phyloP scores from a whole-genome alignment of 2,329 filamentous ascomycete species.

The Stachybotrys elegans region DNA sequence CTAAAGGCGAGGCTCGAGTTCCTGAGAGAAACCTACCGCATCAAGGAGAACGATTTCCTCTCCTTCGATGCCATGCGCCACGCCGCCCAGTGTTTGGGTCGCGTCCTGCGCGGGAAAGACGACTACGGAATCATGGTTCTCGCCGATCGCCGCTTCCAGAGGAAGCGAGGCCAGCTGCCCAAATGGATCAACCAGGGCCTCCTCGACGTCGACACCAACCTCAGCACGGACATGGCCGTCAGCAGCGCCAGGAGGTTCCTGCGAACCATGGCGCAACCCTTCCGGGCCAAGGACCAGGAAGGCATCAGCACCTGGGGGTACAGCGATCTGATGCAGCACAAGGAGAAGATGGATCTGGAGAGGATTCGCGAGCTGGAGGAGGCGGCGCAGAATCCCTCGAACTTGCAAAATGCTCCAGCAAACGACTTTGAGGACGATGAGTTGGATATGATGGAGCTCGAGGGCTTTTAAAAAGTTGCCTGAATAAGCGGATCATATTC shows the following conservation, averaged over 20 bases:
- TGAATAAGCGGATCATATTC: no score
- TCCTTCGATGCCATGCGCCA: conserved; percentile 99
- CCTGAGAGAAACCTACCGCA: conserved; percentile 92
- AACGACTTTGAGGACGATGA: conserved; percentile 50
- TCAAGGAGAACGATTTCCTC: conserved; percentile 93
- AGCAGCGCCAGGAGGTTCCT: conserved; percentile 86
- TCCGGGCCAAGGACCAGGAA: conserved; percentile 76
- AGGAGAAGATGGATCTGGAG: conserved; percentile 68
- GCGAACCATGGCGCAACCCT: conserved; percentile 86
- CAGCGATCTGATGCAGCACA: conserved; percentile 70
- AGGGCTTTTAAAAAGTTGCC: conserved; percentile 28
- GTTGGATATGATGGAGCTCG: conserved; percentile 50
- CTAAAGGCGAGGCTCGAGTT: conserved; percentile 94
- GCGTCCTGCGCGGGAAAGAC: conserved; percentile 91
- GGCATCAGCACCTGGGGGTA: conserved; percentile 91
- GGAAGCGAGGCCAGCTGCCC: conserved; percentile 83
- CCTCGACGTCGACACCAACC: conserved; percentile 76
- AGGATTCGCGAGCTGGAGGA: conserved; percentile 59
- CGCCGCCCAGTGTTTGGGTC: conserved; percentile 90
- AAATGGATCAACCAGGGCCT: conserved; percentile 95
- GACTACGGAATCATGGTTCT: conserved; percentile 99
- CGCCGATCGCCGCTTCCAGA: conserved; percentile 87
- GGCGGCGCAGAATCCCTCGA: conserved; percentile 18
- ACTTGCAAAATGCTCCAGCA: conserved; percentile 24
- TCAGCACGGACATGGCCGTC: conserved; percentile 94